A percentile compares a stretch with the other conserved stretches of the same genome.
Evolutionary conservation across 345 rosid genomes (phyloP).

Genomic region (Eucalyptus marginata): DNA sequence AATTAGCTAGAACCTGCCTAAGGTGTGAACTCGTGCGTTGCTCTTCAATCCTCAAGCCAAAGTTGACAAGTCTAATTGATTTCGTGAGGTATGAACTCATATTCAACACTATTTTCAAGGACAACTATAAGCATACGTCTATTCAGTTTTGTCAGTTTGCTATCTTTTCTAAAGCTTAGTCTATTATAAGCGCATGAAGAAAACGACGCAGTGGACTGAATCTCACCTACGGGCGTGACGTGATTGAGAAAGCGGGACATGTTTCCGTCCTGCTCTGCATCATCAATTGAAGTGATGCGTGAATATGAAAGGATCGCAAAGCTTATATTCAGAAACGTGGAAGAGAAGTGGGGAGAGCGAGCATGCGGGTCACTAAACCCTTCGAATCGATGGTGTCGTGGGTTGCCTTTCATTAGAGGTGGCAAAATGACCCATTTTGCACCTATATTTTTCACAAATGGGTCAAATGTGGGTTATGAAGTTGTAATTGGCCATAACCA

Average conservation of each 20-base stretch:
- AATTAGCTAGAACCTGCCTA: neutral
- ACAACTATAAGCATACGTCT: neutral
- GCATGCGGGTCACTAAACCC: neutral
- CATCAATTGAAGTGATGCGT: fast-evolving
- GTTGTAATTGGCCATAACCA: too few species aligned
- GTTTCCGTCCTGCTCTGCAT: neutral
- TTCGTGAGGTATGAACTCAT: neutral
- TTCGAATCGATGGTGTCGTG: neutral
- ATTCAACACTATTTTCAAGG: neutral
- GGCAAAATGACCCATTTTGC: too few species aligned
- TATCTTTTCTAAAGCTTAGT: neutral
- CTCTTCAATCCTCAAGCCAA: neutral
- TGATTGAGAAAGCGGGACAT: neutral
- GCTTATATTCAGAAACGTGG: neutral
- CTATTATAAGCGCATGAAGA: too few species aligned
- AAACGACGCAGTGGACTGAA: neutral
- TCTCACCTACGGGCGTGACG: neutral
- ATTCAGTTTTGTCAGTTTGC: neutral
- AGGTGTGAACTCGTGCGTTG: neutral
- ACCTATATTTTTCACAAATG: too few species aligned
- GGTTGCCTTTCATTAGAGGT: neutral
- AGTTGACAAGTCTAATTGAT: neutral
- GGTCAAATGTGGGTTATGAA: too few species aligned
- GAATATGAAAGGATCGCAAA: neutral
- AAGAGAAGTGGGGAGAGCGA: neutral